A percentile compares a stretch with the other conserved stretches of the same genome.
Conservation (phyloP, 257 asterid species). For the Jasminum sambac region DNA sequence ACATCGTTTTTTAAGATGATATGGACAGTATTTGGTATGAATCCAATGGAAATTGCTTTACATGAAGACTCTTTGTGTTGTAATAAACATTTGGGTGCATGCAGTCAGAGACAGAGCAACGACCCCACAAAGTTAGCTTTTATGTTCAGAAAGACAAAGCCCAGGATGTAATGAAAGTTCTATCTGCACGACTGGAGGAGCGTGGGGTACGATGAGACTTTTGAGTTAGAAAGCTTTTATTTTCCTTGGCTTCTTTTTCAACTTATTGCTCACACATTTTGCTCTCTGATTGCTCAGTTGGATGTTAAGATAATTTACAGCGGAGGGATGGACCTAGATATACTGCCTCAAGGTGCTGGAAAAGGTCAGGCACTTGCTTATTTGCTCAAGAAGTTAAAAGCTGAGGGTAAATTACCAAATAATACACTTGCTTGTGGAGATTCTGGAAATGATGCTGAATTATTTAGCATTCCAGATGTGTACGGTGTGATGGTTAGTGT, state of each 20-base stretch:
- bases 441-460: conserved; percentile 97
- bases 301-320: conserved; percentile 95
- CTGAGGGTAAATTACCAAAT: conserved; percentile 61
- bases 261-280: conserved; percentile 21
- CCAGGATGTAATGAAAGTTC: conserved; percentile 55
- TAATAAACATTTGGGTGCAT: conserved; percentile 28
- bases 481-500: conserved; percentile 92
- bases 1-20: background rate
- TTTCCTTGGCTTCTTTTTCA: conserved; percentile 9
- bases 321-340: conserved; percentile 96
- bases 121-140: conserved; percentile 96
- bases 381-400: conserved; percentile 71
- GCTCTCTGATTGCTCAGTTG: conserved; percentile 54
- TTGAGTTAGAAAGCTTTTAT: conserved; percentile 7
- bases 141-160: conserved; percentile 80
- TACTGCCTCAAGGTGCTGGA: conserved; percentile 97
- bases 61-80: conserved; percentile 21
- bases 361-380: conserved; percentile 99
- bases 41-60: conserved; percentile 3
- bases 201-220: conserved; percentile 72
- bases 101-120: conserved; percentile 97
- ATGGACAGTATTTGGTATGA: conserved; percentile 3
- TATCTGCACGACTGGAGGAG: conserved; percentile 50
- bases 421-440: conserved; percentile 97
- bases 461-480: conserved; percentile 84